A percentile compares a stretch with the other conserved stretches of the same genome.
phyloP scores from a whole-genome alignment of 2,329 filamentous ascomycete species.

The Tolypocladium pustulatum region DNA sequence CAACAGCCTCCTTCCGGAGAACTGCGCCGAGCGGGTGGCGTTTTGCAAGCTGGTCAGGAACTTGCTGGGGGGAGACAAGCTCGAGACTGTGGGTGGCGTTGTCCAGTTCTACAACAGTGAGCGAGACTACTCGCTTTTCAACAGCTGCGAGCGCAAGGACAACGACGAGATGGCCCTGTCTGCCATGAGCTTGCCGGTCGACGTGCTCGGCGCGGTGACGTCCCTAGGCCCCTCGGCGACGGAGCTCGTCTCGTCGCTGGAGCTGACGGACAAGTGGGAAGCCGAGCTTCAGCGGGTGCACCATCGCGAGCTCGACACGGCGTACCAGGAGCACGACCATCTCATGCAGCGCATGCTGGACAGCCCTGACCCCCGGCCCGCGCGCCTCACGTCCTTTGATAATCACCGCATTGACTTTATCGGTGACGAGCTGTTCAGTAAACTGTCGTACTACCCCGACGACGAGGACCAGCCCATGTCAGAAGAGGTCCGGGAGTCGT shows the following conservation, averaged over 20 bases:
- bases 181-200: conserved; percentile 1
- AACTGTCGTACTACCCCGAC: conserved; percentile 3
- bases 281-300: conserved; percentile 6
- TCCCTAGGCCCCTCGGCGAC: conserved; percentile 2
- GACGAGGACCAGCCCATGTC: neutral
- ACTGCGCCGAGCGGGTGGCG: neutral
- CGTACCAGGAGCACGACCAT: conserved; percentile 4
- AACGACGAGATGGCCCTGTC: conserved; percentile 4
- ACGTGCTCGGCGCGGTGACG: conserved; percentile 4
- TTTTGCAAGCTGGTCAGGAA: conserved; percentile 4
- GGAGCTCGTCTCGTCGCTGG: conserved; percentile 5
- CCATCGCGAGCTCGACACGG: conserved; percentile 3
- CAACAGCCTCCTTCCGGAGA: conserved; percentile 1
- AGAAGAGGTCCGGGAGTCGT: conserved; percentile 2
- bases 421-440: conserved; percentile 2
- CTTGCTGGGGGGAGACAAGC: conserved; percentile 4
- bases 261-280: conserved; percentile 5
- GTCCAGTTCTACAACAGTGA: conserved; percentile 2
- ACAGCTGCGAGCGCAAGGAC: neutral
- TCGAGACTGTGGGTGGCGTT: conserved; percentile 4
- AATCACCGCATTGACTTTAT: conserved; percentile 2
- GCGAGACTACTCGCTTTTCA: neutral
- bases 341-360: conserved; percentile 5
- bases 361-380: neutral
- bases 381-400: neutral